These are phyloP conservation scores for Rubus parviflorus DNA, from an alignment of 306 rosid species.

Conservation along the genomic window DNA sequence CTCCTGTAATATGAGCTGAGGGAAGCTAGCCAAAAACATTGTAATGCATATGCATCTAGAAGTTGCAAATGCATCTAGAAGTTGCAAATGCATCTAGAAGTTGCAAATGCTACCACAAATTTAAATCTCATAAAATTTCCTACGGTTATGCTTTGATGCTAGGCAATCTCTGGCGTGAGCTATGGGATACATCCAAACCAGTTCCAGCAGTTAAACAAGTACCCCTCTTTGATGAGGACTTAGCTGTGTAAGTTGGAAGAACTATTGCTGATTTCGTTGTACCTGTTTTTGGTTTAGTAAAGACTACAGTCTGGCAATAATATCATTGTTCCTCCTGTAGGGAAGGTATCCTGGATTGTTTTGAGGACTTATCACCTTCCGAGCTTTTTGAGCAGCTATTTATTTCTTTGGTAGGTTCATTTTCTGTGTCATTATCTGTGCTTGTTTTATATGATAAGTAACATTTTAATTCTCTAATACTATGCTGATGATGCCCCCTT, in stretches of 20 bases:
- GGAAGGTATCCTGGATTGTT: slow-evolving; percentile 80
- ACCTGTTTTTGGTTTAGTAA: slow-evolving; percentile 18
- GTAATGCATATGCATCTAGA: neutral
- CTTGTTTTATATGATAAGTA: neutral
- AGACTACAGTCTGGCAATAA: slow-evolving; percentile 14
- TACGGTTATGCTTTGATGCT: slow-evolving; percentile 23
- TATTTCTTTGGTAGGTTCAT: slow-evolving; percentile 79
- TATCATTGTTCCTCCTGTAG: slow-evolving; percentile 44
- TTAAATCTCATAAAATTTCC: neutral
- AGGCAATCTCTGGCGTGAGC: slow-evolving; percentile 98
- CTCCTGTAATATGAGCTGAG: neutral
- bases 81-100: neutral
- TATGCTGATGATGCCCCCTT: slow-evolving; percentile 40
- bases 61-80: slow-evolving; percentile 2
- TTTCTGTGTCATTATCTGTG: neutral
- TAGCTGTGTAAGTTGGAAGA: slow-evolving; percentile 78
- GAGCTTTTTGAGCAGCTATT: slow-evolving; percentile 84
- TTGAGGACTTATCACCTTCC: slow-evolving; percentile 76
- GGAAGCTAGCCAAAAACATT: neutral
- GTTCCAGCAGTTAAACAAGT: slow-evolving; percentile 94
- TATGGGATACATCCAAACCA: slow-evolving; percentile 92
- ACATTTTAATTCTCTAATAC: neutral
- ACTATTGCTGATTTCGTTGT: neutral
- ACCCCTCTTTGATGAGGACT: slow-evolving; percentile 96
- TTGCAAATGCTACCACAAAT: neutral